Base-by-base conservation (phyloP, 805 yeast species). In the Spathaspora sp. region DNA sequence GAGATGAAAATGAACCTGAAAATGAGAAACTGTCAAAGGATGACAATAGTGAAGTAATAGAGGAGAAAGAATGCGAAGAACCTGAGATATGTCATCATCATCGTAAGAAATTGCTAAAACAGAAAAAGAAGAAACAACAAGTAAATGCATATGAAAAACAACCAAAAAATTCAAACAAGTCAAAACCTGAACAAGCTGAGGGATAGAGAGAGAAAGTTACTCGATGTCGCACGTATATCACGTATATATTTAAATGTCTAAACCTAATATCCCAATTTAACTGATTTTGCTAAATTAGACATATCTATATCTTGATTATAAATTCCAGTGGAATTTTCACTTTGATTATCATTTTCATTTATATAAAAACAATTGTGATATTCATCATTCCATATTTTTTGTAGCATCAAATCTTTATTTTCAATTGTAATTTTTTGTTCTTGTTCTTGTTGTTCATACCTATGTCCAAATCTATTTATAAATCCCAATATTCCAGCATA, bases 141-240 rank as follows among this genome's bases (percentile, higher is more conserved):
- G 96, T 87, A 23, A 89, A 92, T 68, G 97, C 97, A 0, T 92
- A 92, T 61, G 98, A 92, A 65, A 70, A 81, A 31, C 97, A 90
- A 66, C 97, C 97, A 1, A 80, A 75, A 57, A 85, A 83, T 60
- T 69, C 56, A 16, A 64, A 64, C 46, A 40, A 47, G 29, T 50
- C 53, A 20, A 50, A 39, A 39, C 52, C 50, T 10, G 49, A 47
- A 18, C 1, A 50, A 20, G 7, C 26, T 6, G 26, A 23, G 3
- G 3, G 3, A 23, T 23, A 23, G 17, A 19, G 16, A 42, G 10
- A 19, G 3, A 16, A 42, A 19, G 18, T n/a, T 3, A 23, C 26
- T n/a, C n/a, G n/a, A n/a, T n/a, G n/a, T n/a, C n/a, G n/a, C n/a
- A n/a, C n/a, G n/a, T n/a, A n/a, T n/a, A n/a, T n/a, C n/a, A n/a